Evolutionary conservation across 805 yeast genomes (phyloP).

Genomic region (Candida peoriensis): DNA sequence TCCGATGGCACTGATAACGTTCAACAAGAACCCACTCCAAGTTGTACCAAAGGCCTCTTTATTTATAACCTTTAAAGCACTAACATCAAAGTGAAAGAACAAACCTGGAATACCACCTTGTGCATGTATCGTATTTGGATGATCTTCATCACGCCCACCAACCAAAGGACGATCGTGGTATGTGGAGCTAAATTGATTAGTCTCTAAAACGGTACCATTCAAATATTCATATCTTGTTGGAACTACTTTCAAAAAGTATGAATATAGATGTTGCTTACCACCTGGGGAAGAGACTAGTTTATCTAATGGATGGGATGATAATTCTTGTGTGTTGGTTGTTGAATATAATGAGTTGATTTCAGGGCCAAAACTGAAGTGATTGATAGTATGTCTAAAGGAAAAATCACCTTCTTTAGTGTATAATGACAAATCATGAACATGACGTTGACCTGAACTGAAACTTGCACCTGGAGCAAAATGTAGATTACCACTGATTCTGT

Average conservation of each 20-base stretch:
- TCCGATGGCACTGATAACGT: slow-evolving; percentile 84
- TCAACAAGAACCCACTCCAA: slow-evolving; percentile 77
- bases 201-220: slow-evolving; percentile 50
- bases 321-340: slow-evolving; percentile 23
- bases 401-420: slow-evolving; percentile 54
- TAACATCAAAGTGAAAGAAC: slow-evolving; percentile 82
- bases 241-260: slow-evolving; percentile 85
- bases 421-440: slow-evolving; percentile 80
- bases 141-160: slow-evolving; percentile 91
- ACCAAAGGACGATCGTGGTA: slow-evolving; percentile 76
- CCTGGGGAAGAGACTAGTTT: slow-evolving; percentile 36
- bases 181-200: slow-evolving; percentile 89
- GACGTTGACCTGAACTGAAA: slow-evolving; percentile 51
- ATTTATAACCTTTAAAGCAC: slow-evolving; percentile 88
- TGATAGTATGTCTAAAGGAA: slow-evolving; percentile 71
- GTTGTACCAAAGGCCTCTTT: slow-evolving; percentile 62
- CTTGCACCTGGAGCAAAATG: slow-evolving; percentile 97
- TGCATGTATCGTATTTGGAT: slow-evolving; percentile 76
- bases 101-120: slow-evolving; percentile 91
- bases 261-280: slow-evolving; percentile 56
- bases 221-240: slow-evolving; percentile 79
- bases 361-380: slow-evolving; percentile 82
- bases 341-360: slow-evolving; percentile 31
- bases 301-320: slow-evolving; percentile 66
- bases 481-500: slow-evolving; percentile 83